Conservation (phyloP, 768 basidiomycete species). For the Leccinum longicurvipes region DNA sequence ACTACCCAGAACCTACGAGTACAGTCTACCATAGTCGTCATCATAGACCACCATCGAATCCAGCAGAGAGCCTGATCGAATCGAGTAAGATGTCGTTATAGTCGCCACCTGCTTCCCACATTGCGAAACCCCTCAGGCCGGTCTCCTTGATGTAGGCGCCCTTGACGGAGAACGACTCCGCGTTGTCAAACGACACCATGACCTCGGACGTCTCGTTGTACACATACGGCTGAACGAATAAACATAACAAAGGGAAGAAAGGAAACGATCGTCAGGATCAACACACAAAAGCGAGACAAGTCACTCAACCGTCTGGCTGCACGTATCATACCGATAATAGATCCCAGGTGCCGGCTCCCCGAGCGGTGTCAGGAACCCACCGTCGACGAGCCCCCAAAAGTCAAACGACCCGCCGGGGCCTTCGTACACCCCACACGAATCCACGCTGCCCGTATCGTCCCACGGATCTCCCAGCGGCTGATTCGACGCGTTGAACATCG, state of each 20-base stretch:
- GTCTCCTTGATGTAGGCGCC: constrained; percentile 52
- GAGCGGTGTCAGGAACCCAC: constrained; percentile 45
- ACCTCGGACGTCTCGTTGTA: constrained; percentile 52
- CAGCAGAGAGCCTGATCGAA: constrained; percentile 37
- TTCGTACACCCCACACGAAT: constrained; percentile 51
- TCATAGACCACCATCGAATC: background rate
- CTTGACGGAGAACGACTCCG: constrained; percentile 53
- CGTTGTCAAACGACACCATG: constrained; percentile 63
- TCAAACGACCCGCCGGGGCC: constrained; percentile 52
- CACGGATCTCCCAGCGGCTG: constrained; percentile 54
- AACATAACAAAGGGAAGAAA: background rate
- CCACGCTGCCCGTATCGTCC: constrained; percentile 45
- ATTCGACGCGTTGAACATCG: constrained; percentile 42
- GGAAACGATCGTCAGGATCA: background rate
- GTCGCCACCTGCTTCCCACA: constrained; percentile 72
- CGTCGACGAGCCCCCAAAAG: constrained; percentile 60
- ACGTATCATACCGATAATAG: constrained; percentile 51
- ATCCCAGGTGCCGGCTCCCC: constrained; percentile 40
- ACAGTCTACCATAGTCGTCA: background rate
- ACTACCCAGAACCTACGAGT: background rate
- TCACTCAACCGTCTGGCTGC: constrained; percentile 65
- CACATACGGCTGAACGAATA: constrained; percentile 55
- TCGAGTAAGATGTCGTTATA: constrained; percentile 56
- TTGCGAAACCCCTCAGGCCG: constrained; percentile 58
- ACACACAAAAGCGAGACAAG: too few relatives aligned